Conservation (phyloP, 805 yeast species). For the Hanseniaspora guilliermondii region DNA sequence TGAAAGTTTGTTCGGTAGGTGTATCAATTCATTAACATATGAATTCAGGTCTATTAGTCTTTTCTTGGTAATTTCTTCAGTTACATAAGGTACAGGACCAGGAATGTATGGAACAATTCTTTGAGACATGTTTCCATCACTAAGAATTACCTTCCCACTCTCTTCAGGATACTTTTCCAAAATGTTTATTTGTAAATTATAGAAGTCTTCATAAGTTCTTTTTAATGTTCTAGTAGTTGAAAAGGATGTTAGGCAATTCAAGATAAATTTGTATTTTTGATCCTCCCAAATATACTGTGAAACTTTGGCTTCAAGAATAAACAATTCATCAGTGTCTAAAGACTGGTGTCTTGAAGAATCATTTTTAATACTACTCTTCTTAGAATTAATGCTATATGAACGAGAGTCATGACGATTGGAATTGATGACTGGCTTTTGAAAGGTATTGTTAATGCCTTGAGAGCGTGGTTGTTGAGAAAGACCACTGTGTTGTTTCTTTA, state of each 20-base stretch:
- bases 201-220: slow-evolving; percentile 89
- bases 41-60: slow-evolving; percentile 44
- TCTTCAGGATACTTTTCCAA: slow-evolving; percentile 79
- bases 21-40: slow-evolving; percentile 47
- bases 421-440: slow-evolving; percentile 11
- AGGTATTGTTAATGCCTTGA: slow-evolving; percentile 14
- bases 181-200: slow-evolving; percentile 76
- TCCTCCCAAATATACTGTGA: slow-evolving; percentile 70
- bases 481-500: slow-evolving; percentile 31
- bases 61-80: slow-evolving; percentile 53
- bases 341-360: neutral
- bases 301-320: slow-evolving; percentile 44
- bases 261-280: slow-evolving; percentile 80
- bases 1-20: slow-evolving; percentile 66
- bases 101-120: slow-evolving; percentile 89
- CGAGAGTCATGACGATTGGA: slow-evolving; percentile 12
- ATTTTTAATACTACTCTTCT: neutral
- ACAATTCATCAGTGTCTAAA: slow-evolving; percentile 15
- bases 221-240: slow-evolving; percentile 64
- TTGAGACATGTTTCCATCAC: slow-evolving; percentile 47
- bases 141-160: slow-evolving; percentile 54
- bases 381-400: neutral
- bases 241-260: slow-evolving; percentile 52
- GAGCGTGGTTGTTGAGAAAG: slow-evolving; percentile 16
- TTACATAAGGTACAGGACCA: slow-evolving; percentile 86